Percentiles rank a stretch among this genome's conserved stretches.
Evolutionary conservation across 106 monocot genomes (phyloP).

Genomic region (Acanthochlamys bracteata): DNA sequence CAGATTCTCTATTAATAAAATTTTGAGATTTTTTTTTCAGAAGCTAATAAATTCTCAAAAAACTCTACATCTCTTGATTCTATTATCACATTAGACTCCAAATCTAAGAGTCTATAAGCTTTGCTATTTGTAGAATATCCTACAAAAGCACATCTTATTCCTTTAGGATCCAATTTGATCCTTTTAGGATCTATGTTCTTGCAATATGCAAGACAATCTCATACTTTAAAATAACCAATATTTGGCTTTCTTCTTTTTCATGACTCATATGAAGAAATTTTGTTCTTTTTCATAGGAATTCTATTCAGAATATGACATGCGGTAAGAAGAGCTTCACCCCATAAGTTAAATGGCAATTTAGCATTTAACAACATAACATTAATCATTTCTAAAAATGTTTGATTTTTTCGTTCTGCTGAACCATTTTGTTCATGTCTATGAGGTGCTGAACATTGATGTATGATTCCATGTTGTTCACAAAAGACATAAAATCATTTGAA

Average conservation of each 20-base stretch:
- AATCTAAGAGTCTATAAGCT: neutral
- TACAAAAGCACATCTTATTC: slow-evolving; percentile 1
- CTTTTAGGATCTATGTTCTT: neutral
- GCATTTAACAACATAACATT: neutral
- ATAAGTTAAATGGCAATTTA: neutral
- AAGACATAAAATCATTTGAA: neutral
- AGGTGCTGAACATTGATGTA: neutral
- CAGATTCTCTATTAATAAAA: neutral
- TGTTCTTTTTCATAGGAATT: slow-evolving; percentile 3
- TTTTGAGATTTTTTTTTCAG: neutral
- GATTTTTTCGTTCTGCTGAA: neutral
- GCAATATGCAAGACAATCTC: neutral
- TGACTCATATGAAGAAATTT: slow-evolving; percentile 5
- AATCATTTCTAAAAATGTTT: neutral
- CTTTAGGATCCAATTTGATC: neutral
- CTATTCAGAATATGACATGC: neutral
- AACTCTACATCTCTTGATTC: slow-evolving; percentile 3
- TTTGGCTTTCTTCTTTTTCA: slow-evolving; percentile 5
- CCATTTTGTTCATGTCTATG: neutral
- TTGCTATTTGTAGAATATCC: neutral
- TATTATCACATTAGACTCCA: neutral
- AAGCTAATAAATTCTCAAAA: neutral
- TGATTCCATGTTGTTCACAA: neutral
- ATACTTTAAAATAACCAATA: slow-evolving; percentile 2
- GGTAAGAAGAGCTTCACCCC: neutral